Evolutionary conservation across 164 flowering plant species (phyloP), one percentile per base, ranked within the genome.

Genomic region (Stephania yunnanensis): DNA sequence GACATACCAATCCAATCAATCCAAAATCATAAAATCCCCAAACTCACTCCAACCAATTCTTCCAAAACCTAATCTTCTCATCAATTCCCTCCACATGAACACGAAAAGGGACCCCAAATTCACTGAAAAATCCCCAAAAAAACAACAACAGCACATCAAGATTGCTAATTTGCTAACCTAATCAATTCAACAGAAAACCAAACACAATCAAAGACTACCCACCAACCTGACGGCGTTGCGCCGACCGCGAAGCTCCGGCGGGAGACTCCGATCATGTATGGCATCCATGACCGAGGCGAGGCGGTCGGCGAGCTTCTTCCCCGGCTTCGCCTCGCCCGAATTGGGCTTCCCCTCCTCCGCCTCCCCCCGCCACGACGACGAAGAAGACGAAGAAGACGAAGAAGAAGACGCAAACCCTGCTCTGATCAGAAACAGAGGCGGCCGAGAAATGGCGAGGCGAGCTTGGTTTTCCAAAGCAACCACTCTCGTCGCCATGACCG

Each of bases 241-340:
- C 17, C 84, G 91, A 72, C 94, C 97, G 46, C 97, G 98, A 67
- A 94, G 91, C 72, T 94, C 93, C 0, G 98, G 95, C 10, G 97
- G 98, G 17, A 94, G 94, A 65, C 92, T 94, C 0, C 94, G 89
- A 69, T 92, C 97, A 71, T 94, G 84, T 69, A 89, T 91, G 76
- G 89, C 89, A 81, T 92, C 98, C 6, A 89, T 84, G 10, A 87
- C 93, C 31, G 88, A 77, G 30, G 97, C 87, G 10, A 94, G 87
- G 72, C 93, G 94, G 20, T 91, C 93, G 5, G 50, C 68, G n/a
- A 73, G 65, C 83, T 87, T 86, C 84, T 87, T 89, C 73, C 80
- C 52, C 1, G 84, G 71, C 25, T 48, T 64, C 6, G 63, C 19
- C 7, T 42, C 36, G 19, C 70, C 46, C 15, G 73, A 61, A 8